Conservation (phyloP, 73 alveolate genomes). For the Paramecium bursaria region DNA sequence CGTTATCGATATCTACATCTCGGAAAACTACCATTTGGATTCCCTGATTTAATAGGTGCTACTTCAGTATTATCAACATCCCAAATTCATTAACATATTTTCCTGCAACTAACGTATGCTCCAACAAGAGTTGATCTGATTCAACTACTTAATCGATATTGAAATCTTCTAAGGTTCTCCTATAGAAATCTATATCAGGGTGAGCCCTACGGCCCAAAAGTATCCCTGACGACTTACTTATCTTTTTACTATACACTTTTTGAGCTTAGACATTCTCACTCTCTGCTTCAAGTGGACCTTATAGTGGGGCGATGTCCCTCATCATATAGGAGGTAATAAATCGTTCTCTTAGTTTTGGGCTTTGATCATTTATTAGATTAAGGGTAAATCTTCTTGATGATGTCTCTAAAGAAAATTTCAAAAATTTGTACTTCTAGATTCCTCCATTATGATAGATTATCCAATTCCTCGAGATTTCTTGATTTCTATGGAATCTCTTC, state of each 20-base stretch:
- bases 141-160: not conserved
- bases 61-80: slow-evolving; percentile 23
- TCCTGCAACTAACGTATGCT: slow-evolving; percentile 42
- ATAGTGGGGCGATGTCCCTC: slow-evolving; percentile 21
- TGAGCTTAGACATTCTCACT: not conserved
- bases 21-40: not conserved
- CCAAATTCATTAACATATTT: slow-evolving; percentile 49
- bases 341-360: slow-evolving; percentile 1
- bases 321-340: slow-evolving; percentile 20
- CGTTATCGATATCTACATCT: slow-evolving; percentile 32
- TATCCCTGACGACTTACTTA: not conserved
- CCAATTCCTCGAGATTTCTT: slow-evolving; percentile 39
- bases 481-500: slow-evolving; percentile 11
- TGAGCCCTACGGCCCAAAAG: slow-evolving; percentile 29
- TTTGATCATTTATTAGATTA: not conserved
- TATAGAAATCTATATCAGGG: slow-evolving; percentile 4
- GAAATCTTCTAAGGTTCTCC: slow-evolving; percentile 6
- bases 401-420: not conserved
- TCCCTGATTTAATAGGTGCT: not conserved
- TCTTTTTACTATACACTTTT: not conserved
- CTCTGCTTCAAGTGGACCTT: slow-evolving; percentile 5
- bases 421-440: slow-evolving; percentile 20
- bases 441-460: slow-evolving; percentile 10
- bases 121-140: slow-evolving; percentile 28
- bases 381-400: slow-evolving; percentile 20